Conservation (phyloP, 2,329 filamentous ascomycete genomes). For the Pestalotiopsis sp. region DNA sequence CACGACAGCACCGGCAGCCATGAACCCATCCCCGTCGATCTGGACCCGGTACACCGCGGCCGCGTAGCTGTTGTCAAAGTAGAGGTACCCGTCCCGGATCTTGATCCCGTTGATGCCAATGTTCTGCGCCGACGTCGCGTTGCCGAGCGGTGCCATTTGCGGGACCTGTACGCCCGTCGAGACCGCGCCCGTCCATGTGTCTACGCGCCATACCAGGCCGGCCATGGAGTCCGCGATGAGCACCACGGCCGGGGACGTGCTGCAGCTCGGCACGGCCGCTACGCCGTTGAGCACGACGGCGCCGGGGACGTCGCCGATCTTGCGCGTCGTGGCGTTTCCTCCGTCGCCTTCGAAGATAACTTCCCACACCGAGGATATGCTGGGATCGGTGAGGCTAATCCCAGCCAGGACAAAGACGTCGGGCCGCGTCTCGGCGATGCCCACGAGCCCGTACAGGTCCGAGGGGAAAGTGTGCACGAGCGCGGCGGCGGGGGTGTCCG, state of each 20-base stretch:
- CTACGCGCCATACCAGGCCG: conserved; percentile 26
- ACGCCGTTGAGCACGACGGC: conserved; percentile 25
- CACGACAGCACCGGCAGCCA: conserved; percentile 3
- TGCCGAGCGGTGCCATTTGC: conserved; percentile 22
- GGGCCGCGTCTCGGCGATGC: conserved; percentile 30
- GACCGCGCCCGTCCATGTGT: conserved; percentile 21
- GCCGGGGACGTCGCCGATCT: conserved; percentile 18
- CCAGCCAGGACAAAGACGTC: conserved; percentile 24
- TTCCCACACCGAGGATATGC: conserved; percentile 19
- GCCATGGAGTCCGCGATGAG: conserved; percentile 26
- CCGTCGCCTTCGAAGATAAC: conserved; percentile 14
- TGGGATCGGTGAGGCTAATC: conserved; percentile 15
- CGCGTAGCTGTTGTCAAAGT: conserved; percentile 26
- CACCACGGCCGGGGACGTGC: conserved; percentile 21
- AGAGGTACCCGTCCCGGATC: conserved; percentile 23
- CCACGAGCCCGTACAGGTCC: conserved; percentile 23
- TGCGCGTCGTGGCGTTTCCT: conserved; percentile 10
- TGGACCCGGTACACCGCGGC: conserved; percentile 19
- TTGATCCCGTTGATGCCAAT: conserved; percentile 30
- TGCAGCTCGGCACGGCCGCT: conserved; percentile 18
- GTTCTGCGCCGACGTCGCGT: background rate
- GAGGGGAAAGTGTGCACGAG: conserved; percentile 29
- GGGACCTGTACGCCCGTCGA: conserved; percentile 19
- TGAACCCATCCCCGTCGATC: conserved; percentile 17
- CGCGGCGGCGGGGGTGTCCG: conserved; percentile 17